Evolutionary conservation across 148 eudicot species (phyloP).

Genomic region (Camellia lanceoleosa): DNA sequence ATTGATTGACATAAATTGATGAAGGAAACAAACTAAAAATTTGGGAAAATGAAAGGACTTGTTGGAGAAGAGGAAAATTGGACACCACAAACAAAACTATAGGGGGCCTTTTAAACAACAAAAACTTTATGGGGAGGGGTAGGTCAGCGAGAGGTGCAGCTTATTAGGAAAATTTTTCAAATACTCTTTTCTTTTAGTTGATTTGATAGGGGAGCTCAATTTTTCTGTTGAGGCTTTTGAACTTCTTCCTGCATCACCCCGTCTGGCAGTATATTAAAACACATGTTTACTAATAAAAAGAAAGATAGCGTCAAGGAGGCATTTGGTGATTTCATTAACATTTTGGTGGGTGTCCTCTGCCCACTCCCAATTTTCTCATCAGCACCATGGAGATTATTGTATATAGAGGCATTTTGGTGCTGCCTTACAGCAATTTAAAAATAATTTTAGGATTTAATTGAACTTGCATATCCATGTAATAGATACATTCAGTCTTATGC

Average conservation of each 20-base stretch:
- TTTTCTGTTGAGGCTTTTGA: too few relatives aligned
- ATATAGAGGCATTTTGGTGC: background rate
- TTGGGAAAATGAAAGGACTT: background rate
- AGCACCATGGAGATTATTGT: background rate
- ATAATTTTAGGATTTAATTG: background rate
- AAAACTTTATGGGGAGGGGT: background rate
- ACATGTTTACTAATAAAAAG: background rate
- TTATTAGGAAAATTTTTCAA: background rate
- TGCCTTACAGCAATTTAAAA: background rate
- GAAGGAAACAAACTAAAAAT: background rate
- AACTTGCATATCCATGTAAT: background rate
- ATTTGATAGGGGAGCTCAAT: too few relatives aligned
- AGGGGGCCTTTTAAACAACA: background rate
- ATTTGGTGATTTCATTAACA: background rate
- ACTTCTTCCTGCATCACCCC: too few relatives aligned
- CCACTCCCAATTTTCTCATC: background rate
- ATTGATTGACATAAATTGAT: background rate
- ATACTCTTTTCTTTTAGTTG: too few relatives aligned
- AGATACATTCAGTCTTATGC: background rate
- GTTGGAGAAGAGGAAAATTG: background rate
- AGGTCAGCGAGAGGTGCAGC: background rate
- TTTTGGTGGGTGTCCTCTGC: slow-evolving; percentile 1
- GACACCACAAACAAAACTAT: background rate
- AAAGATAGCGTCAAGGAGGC: background rate
- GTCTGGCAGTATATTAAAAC: background rate